These are phyloP conservation scores for Moesziomyces antarcticus DNA, from an alignment of 1,284 basidiomycete genomes.

Conservation along the genomic window DNA sequence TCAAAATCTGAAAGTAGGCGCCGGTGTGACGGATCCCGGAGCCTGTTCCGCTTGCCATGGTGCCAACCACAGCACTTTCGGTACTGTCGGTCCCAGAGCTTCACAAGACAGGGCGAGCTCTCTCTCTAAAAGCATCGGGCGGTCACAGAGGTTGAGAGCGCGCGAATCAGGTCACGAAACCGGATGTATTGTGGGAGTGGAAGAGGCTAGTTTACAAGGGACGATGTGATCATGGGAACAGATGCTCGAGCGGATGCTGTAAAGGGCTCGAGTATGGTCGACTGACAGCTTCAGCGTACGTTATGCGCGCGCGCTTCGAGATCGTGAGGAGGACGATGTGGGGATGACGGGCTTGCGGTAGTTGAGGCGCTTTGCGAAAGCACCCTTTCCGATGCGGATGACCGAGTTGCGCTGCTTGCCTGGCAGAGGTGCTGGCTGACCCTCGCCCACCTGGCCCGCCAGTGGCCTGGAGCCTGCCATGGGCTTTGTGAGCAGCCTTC, in stretches of 20 bases:
- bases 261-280: neutral
- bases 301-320: conserved; percentile 2
- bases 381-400: conserved; percentile 62
- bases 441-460: conserved; percentile 40
- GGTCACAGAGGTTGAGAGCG: no score
- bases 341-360: conserved; percentile 40
- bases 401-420: conserved; percentile 56
- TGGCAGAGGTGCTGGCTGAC: conserved; percentile 35
- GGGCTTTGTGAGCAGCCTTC: conserved; percentile 53
- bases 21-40: conserved; percentile 15
- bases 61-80: no score
- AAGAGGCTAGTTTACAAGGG: conserved; percentile 34
- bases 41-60: neutral
- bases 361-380: conserved; percentile 59
- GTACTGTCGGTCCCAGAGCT: no score
- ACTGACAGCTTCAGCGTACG: neutral
- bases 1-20: neutral
- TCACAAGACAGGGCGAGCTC: no score
- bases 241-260: neutral
- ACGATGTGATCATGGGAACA: neutral
- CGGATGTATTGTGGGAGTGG: neutral
- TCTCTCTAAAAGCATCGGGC: no score
- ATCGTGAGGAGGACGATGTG: conserved; percentile 3
- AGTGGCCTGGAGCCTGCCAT: conserved; percentile 32
- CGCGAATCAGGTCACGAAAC: conserved; percentile 2